These are phyloP conservation scores for Hortiboletus rubellus DNA, from an alignment of 1,284 basidiomycete genomes.

Conservation along the genomic window DNA sequence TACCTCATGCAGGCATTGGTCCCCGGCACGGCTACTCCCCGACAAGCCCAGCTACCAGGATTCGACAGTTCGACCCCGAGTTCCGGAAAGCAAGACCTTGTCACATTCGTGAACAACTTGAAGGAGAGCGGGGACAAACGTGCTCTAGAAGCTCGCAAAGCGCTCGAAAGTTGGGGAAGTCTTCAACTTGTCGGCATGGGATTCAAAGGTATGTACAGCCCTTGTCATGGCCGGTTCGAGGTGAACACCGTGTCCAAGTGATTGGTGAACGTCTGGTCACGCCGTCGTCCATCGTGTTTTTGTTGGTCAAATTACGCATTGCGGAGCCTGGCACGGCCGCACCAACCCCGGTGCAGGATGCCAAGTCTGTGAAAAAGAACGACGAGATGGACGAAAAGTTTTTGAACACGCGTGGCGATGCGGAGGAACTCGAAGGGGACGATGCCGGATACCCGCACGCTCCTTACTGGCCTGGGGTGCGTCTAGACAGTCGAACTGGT, in stretches of 20 bases:
- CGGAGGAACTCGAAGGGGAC: conserved; percentile 56
- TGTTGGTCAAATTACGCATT: conserved; percentile 81
- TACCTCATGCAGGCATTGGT: conserved; percentile 85
- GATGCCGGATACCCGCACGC: conserved; percentile 77
- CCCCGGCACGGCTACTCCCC: conserved; percentile 49
- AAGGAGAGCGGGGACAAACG: conserved; percentile 22
- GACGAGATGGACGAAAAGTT: conserved; percentile 66
- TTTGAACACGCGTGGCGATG: conserved; percentile 60
- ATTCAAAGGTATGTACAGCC: conserved; percentile 73
- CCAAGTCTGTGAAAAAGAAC: conserved; percentile 54
- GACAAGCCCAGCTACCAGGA: conserved; percentile 71
- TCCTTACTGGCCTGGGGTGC: conserved; percentile 85
- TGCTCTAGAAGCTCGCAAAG: conserved; percentile 59
- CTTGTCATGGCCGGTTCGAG: neutral
- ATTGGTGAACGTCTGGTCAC: conserved; percentile 89
- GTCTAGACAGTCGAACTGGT: conserved; percentile 29
- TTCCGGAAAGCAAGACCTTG: conserved; percentile 22
- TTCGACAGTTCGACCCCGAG: conserved; percentile 52
- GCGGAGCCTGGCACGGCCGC: conserved; percentile 42
- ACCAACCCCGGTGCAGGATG: conserved; percentile 35
- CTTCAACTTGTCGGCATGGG: conserved; percentile 82
- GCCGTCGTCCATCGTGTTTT: conserved; percentile 86
- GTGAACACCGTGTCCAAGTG: conserved; percentile 50
- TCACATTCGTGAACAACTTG: conserved; percentile 19
- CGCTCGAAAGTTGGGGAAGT: conserved; percentile 74